phyloP scores from a whole-genome alignment of 805 yeast genomes.

The Yarrowia sp. region DNA sequence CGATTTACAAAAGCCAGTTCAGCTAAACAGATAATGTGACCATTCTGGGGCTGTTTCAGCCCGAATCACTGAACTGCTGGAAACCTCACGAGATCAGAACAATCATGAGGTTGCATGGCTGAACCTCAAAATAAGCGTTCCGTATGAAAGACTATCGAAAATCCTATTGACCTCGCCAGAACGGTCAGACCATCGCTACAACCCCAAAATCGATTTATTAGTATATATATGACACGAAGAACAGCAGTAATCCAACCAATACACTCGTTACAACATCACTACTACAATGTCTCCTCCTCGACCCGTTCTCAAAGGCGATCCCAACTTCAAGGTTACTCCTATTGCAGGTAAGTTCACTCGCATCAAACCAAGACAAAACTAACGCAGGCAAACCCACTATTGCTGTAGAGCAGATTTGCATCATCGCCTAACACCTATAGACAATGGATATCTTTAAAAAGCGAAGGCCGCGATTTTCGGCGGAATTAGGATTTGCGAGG shows the following conservation, averaged over 20 bases:
- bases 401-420: not conserved
- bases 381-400: not conserved
- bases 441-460: not conserved
- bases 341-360: not conserved
- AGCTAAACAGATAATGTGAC: too few relatives aligned
- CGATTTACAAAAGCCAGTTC: too few relatives aligned
- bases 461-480: not conserved
- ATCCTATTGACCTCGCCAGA: not conserved
- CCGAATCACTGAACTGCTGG: too few relatives aligned
- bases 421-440: not conserved
- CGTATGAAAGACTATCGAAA: too few relatives aligned
- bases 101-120: not conserved
- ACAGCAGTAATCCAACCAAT: not conserved
- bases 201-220: not conserved
- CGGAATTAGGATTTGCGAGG: not conserved
- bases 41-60: too few relatives aligned
- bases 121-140: not conserved
- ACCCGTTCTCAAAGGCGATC: constrained; percentile 4
- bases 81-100: too few relatives aligned
- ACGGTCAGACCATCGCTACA: not conserved
- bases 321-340: constrained; percentile 8
- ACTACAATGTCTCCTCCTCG: not conserved
- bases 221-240: not conserved
- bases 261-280: not conserved
- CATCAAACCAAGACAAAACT: not conserved